A percentile compares a stretch with the other conserved stretches of the same genome.
These are phyloP conservation scores for Fonsecaea multimorphosa DNA, from an alignment of 2,329 filamentous ascomycete genomes.

Conservation along the genomic window DNA sequence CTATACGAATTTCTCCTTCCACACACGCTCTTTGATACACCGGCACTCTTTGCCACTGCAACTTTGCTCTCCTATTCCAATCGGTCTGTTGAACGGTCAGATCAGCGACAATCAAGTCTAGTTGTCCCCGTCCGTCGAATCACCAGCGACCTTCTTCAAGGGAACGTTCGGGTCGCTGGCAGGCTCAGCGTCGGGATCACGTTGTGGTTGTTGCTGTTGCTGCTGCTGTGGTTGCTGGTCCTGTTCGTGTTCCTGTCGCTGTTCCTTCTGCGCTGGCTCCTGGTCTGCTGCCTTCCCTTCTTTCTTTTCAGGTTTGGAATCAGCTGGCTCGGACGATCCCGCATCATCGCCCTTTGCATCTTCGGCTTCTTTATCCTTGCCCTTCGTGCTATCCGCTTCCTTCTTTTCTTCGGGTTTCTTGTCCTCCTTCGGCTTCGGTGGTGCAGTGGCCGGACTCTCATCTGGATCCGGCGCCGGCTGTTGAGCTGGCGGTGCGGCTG, in stretches of 20 bases:
- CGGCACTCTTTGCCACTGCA: not conserved
- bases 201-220: not conserved
- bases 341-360: slow-evolving; percentile 5
- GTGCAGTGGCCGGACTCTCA: slow-evolving; percentile 37
- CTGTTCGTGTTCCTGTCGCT: not conserved
- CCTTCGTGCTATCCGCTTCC: slow-evolving; percentile 11
- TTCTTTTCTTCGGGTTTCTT: not conserved
- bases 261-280: not conserved
- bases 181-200: slow-evolving; percentile 27
- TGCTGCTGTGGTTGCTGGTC: not conserved
- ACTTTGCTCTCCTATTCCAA: not conserved
- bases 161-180: slow-evolving; percentile 30
- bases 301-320: not conserved
- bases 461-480: slow-evolving; percentile 30
- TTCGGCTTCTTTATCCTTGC: slow-evolving; percentile 14
- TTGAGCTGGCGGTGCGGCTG: slow-evolving; percentile 19
- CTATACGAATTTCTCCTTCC: not conserved
- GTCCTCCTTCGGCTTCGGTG: slow-evolving; percentile 31
- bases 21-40: not conserved
- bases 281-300: not conserved
- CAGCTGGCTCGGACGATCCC: not conserved
- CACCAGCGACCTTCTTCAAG: slow-evolving; percentile 26
- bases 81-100: not conserved
- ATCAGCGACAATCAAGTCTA: not conserved
- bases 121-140: slow-evolving; percentile 4